Evolutionary conservation across 164 flowering plant species (phyloP), one percentile per base, ranked within the genome.

Genomic region (Piper longum): DNA sequence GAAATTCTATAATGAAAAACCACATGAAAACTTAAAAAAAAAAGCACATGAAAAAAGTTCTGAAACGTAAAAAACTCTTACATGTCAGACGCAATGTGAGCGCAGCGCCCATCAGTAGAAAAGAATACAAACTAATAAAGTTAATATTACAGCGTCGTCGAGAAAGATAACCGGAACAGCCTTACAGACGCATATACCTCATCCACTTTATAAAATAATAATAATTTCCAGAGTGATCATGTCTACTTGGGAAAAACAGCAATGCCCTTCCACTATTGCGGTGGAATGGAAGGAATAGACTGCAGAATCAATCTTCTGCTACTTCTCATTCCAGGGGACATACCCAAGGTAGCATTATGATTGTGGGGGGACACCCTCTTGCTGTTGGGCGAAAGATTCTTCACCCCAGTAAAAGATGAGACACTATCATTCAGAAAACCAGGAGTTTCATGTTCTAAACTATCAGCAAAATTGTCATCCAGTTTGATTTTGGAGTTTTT

Each of bases 321-420:
- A 68, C 81, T 83, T 66, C 86, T 75, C 17, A 71, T 78, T 19
- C 75, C 74, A 40, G 86, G 83, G 41, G 89, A 76, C 2, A 71
- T 72, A 7, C 75, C 81, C 11, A 73, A 71, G 9, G 74, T 81
- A 14, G 72, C 61, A 18, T 70, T 70, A 43, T 69, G 63, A 43
- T 83, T 83, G 43, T 96, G 97, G 54, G 97, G 95, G 56, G 92
- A 90, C 48, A 93, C 82, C 74, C 99, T 83, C 85, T 93, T 93
- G 18, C 86, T 65, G 72, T 90, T 93, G 44, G 98, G 98, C 63
- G 98, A 92, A 42, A 66, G 40, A 0, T 74, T 70, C 77, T 86
- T 86, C 43, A 93, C 72, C 64, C 80, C 75, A n/a, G 74, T 61
- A 54, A 55, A 42, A 17, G 93, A 91, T 62, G 96, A 79, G 68